Percentiles rank a stretch among this genome's conserved stretches.
Conservation (phyloP, 192 early-diverging fungal genomes). For the Linnemannia hyalina region DNA sequence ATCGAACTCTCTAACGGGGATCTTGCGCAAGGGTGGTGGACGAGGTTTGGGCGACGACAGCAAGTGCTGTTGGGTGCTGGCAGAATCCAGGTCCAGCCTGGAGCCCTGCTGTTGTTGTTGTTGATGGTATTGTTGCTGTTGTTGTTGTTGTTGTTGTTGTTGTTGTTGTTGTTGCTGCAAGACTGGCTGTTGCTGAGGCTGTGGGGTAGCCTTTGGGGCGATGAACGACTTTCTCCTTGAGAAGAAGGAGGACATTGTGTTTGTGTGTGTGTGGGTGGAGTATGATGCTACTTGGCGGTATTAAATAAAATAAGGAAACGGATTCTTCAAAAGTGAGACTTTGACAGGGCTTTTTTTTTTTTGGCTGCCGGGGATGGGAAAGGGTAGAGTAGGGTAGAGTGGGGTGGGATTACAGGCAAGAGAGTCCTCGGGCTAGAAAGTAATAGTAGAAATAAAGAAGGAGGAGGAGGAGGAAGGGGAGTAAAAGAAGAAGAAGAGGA, state of each 20-base stretch:
- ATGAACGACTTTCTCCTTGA: constrained; percentile 40
- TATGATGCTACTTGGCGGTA: background rate
- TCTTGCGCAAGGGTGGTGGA: constrained; percentile 45
- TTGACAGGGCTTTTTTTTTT: background rate
- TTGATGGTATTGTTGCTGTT: background rate
- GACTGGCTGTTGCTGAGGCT: background rate
- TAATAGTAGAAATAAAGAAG: background rate
- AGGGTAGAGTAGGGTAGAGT: background rate
- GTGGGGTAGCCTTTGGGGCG: constrained; percentile 18
- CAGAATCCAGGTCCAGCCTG: constrained; percentile 45
- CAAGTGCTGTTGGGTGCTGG: constrained; percentile 14
- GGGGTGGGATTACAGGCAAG: background rate
- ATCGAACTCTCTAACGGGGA: constrained; percentile 45
- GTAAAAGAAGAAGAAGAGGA: background rate
- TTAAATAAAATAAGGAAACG: background rate
- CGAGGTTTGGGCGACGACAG: constrained; percentile 25
- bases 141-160: constrained; percentile 8
- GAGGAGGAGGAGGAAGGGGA: background rate
- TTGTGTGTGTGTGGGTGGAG: background rate
- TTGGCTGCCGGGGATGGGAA: background rate
- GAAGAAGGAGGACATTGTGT: constrained; percentile 44
- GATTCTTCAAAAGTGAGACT: background rate
- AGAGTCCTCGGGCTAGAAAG: background rate
- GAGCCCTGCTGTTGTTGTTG: background rate
- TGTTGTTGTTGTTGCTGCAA: constrained; percentile 4